phyloP scores from a whole-genome alignment of 495 filamentous ascomycete species.

The Polyplosphaeria fusca region DNA sequence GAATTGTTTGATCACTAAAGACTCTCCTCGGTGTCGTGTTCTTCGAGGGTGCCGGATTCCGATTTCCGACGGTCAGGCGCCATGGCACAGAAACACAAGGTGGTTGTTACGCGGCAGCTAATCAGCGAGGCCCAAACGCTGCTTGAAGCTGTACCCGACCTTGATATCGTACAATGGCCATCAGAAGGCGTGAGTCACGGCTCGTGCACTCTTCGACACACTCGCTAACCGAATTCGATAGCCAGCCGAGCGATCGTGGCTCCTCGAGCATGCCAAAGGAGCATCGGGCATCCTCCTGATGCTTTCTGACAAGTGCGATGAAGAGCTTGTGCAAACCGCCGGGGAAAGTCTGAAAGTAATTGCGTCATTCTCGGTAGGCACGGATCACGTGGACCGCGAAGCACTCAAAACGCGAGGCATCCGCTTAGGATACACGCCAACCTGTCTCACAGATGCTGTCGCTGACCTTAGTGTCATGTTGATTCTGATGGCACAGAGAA shows the following conservation, averaged over 20 bases:
- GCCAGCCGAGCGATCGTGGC: constrained; percentile 24
- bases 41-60: too few species aligned
- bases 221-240: constrained; percentile 5
- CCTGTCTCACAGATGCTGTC: constrained; percentile 20
- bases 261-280: constrained; percentile 13
- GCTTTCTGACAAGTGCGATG: constrained; percentile 23
- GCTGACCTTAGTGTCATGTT: constrained; percentile 26
- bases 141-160: neutral
- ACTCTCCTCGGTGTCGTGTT: too few species aligned
- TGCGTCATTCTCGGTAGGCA: constrained; percentile 27
- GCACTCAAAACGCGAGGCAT: constrained; percentile 18
- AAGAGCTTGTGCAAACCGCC: constrained; percentile 14
- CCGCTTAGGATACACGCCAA: constrained; percentile 26
- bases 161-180: constrained; percentile 22
- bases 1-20: too few species aligned
- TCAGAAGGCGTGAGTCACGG: constrained; percentile 5
- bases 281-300: constrained; percentile 23
- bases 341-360: constrained; percentile 19
- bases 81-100: constrained; percentile 11
- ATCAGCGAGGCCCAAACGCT: constrained; percentile 16
- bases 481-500: constrained; percentile 24
- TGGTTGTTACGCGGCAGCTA: constrained; percentile 24
- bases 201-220: neutral
- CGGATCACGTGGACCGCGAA: constrained; percentile 17
- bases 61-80: too few species aligned